Base-by-base conservation (phyloP, 2,329 filamentous ascomycete genomes). In the Cadophora sp. region DNA sequence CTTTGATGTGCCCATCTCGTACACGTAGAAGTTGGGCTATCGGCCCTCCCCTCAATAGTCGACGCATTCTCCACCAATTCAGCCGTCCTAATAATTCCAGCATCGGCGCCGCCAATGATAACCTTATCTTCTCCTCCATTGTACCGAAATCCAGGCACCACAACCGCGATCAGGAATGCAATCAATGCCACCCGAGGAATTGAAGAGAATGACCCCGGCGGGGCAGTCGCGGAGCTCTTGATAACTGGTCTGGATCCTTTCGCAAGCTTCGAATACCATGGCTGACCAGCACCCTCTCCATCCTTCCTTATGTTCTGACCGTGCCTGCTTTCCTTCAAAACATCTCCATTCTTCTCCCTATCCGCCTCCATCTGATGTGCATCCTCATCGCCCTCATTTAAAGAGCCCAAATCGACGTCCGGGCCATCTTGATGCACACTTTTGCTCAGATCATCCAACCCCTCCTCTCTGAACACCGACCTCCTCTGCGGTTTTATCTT, bases 1-100 rank as follows among this genome's bases (percentile, higher is more conserved):
- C 87, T 85, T 79, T 92, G 89, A 63, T 89, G 86, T 22, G 86
- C 86, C 89, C 89, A 92, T 77, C 90, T 81, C 64, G 85, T 84
- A 75, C 90, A 92, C 16, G 89, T 82, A 71, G 86, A 81, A 1
- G 85, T 87, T 2, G 84, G 80, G 70, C 82, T 87, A 68, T 83
- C 76, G 29, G 79, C 79, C 62, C 84, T 81, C 58, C 77, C 76
- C 65, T 80, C 77, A 48, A 83, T 77, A 8, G 60, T 64, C 55
- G 68, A 71, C 9, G 69, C 73, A 67, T 75, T 76, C 16, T 76
- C 75, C 5, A 79, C 72, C 31, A 77, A 71, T 74, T 69, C 77
- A 62, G 59, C 77, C 74, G 6, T 68, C 68, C 61, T 73, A 31
- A 85, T 81, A 19, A 83, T 77, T n/a, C 83, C 83, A 3, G 85